Conservation (phyloP, 2,329 filamentous ascomycete species). For the Ciborinia camelliae region DNA sequence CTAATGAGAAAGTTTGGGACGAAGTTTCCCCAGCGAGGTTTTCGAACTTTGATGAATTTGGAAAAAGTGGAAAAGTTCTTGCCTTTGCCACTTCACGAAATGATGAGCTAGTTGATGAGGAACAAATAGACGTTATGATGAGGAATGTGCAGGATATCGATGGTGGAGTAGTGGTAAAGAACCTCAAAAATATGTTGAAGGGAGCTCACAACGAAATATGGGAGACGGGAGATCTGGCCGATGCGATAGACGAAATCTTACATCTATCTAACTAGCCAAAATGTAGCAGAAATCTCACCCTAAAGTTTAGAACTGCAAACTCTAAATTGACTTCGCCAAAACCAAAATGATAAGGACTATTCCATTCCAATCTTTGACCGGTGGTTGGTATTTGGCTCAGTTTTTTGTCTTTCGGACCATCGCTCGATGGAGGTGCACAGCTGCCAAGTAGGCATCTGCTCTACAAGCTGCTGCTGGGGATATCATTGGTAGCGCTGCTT, state of each 20-base stretch:
- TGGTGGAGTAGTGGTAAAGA: background rate
- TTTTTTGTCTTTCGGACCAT: background rate
- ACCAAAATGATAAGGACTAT: background rate
- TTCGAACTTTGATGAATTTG: slow-evolving; percentile 4
- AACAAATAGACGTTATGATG: slow-evolving; percentile 32
- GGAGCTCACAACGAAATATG: slow-evolving; percentile 7
- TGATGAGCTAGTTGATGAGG: slow-evolving; percentile 40
- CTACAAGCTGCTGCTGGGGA: background rate
- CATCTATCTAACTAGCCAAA: background rate
- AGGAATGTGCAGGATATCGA: background rate
- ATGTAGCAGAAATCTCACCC: background rate
- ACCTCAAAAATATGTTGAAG: slow-evolving; percentile 10
- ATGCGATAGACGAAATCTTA: background rate
- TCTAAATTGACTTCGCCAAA: background rate
- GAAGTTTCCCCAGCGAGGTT: slow-evolving; percentile 36
- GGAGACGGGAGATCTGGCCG: slow-evolving; percentile 5
- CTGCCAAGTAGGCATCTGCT: background rate
- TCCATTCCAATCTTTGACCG: background rate
- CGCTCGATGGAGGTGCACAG: too few species aligned
- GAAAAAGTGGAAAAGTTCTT: slow-evolving; percentile 20
- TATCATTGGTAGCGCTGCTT: background rate
- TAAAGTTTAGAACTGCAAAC: background rate
- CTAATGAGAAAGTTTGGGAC: slow-evolving; percentile 49
- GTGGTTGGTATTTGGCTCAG: background rate
- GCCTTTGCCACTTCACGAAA: slow-evolving; percentile 40